phyloP scores from a whole-genome alignment of 2,329 filamentous ascomycete species.

The Diaporthe citriasiana region DNA sequence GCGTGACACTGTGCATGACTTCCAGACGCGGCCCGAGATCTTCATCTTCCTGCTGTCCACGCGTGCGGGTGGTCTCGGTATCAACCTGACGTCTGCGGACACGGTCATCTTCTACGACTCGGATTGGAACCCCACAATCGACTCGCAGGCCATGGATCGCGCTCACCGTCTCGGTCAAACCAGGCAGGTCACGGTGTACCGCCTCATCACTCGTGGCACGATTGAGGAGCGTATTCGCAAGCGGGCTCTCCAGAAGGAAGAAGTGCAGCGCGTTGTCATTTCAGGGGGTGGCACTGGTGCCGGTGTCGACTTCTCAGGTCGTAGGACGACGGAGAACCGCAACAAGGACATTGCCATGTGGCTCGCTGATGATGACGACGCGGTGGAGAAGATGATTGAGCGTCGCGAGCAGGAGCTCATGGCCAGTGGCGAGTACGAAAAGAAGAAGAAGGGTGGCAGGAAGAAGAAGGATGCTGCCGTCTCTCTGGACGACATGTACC shows the following conservation, averaged over 20 bases:
- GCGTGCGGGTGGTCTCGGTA: slow-evolving; percentile 95
- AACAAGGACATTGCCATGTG: slow-evolving; percentile 99
- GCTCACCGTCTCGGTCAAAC: slow-evolving; percentile 98
- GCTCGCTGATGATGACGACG: slow-evolving; percentile 97
- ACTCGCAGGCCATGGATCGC: slow-evolving; percentile 98
- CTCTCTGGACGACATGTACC: slow-evolving; percentile 97
- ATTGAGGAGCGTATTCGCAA: slow-evolving; percentile 99
- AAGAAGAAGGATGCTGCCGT: slow-evolving; percentile 63
- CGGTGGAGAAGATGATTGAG: slow-evolving; percentile 83
- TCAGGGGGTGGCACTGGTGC: slow-evolving; percentile 85
- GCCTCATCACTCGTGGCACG: slow-evolving; percentile 94
- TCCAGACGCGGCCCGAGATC: slow-evolving; percentile 94
- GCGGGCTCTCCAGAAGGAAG: slow-evolving; percentile 96
- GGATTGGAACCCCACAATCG: slow-evolving; percentile 99
- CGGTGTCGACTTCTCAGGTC: slow-evolving; percentile 96
- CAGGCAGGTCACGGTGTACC: slow-evolving; percentile 95
- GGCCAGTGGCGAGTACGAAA: slow-evolving; percentile 77
- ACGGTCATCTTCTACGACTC: slow-evolving; percentile 99
- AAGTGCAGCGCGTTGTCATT: slow-evolving; percentile 97
- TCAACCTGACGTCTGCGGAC: slow-evolving; percentile 96
- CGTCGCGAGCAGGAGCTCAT: slow-evolving; percentile 89
- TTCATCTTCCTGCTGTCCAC: slow-evolving; percentile 98
- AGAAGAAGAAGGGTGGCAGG: slow-evolving; percentile 74
- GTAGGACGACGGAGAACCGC: slow-evolving; percentile 87
- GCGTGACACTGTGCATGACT: slow-evolving; percentile 95